phyloP scores from a whole-genome alignment of 2,329 filamentous ascomycete genomes.

The Pestalotiopsis sp. region DNA sequence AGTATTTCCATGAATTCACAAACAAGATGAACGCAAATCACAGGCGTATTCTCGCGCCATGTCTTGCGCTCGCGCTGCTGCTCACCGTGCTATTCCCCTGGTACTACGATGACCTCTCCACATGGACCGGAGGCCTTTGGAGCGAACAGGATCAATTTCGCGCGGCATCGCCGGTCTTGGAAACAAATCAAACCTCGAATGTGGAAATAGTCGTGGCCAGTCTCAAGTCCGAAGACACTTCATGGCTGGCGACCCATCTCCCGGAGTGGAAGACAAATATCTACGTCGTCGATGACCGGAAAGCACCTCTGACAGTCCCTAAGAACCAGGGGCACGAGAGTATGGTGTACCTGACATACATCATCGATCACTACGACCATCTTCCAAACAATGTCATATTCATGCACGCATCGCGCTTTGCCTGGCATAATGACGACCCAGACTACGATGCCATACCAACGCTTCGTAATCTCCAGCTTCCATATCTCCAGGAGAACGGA shows the following conservation, averaged over 20 bases:
- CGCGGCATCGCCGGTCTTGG: not conserved
- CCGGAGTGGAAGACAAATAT: slow-evolving; percentile 53
- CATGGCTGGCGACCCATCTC: slow-evolving; percentile 40
- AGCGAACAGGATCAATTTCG: not conserved
- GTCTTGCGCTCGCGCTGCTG: not conserved
- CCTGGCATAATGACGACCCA: slow-evolving; percentile 58
- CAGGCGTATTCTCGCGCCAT: not conserved
- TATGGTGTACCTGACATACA: slow-evolving; percentile 56
- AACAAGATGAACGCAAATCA: not conserved
- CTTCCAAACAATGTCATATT: slow-evolving; percentile 49
- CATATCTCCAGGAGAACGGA: slow-evolving; percentile 54
- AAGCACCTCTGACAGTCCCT: slow-evolving; percentile 49
- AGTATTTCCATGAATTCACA: not conserved
- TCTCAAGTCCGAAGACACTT: slow-evolving; percentile 31
- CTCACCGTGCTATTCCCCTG: not conserved
- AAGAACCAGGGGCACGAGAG: slow-evolving; percentile 54
- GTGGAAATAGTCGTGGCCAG: slow-evolving; percentile 36
- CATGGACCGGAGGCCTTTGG: not conserved
- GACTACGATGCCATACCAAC: slow-evolving; percentile 56
- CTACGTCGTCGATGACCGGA: slow-evolving; percentile 55
- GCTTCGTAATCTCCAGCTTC: slow-evolving; percentile 49
- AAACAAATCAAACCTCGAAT: slow-evolving; percentile 7
- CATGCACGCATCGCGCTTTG: slow-evolving; percentile 49
- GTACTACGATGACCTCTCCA: not conserved
- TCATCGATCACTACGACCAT: slow-evolving; percentile 51